phyloP scores from a whole-genome alignment of 1,284 basidiomycete species.

The Leccinum angustisporum region DNA sequence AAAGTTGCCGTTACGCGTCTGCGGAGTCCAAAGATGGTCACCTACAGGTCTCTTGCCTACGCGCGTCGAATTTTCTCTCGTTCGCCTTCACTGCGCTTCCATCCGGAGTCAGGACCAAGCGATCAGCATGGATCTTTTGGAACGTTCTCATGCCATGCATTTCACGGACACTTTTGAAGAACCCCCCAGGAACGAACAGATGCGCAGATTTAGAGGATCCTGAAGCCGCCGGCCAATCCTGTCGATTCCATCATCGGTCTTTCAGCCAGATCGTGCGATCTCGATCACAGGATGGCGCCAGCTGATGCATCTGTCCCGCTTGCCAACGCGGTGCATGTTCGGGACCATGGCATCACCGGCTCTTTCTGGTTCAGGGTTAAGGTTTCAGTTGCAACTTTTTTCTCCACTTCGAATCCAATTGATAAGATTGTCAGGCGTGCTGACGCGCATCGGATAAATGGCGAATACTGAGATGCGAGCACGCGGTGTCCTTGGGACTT shows the following conservation, averaged over 20 bases:
- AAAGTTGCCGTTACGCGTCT: constrained; percentile 22
- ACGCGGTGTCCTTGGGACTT: constrained; percentile 30
- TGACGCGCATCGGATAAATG: constrained; percentile 17
- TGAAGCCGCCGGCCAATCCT: constrained; percentile 18
- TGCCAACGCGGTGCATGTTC: constrained; percentile 6
- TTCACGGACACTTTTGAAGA: constrained; percentile 9
- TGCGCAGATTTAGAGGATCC: constrained; percentile 11
- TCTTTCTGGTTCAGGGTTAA: constrained; percentile 15
- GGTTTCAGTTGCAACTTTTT: constrained; percentile 13
- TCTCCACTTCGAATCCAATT: constrained; percentile 9
- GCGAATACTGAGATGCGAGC: constrained; percentile 21
- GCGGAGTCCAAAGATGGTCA: constrained; percentile 22
- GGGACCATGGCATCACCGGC: constrained; percentile 10
- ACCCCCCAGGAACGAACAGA: constrained; percentile 13
- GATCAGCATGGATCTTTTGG: constrained; percentile 14
- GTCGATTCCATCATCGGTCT: constrained; percentile 12
- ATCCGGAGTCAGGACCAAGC: constrained; percentile 7
- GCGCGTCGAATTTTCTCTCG: constrained; percentile 2
- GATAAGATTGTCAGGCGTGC: not conserved
- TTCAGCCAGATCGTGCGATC: constrained; percentile 24
- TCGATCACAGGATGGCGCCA: constrained; percentile 19
- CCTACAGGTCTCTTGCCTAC: not conserved
- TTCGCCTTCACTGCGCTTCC: not conserved
- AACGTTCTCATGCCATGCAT: constrained; percentile 15
- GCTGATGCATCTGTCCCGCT: constrained; percentile 7